These are phyloP conservation scores for Suillus variegatus DNA, from an alignment of 768 basidiomycete genomes.

Conservation along the genomic window DNA sequence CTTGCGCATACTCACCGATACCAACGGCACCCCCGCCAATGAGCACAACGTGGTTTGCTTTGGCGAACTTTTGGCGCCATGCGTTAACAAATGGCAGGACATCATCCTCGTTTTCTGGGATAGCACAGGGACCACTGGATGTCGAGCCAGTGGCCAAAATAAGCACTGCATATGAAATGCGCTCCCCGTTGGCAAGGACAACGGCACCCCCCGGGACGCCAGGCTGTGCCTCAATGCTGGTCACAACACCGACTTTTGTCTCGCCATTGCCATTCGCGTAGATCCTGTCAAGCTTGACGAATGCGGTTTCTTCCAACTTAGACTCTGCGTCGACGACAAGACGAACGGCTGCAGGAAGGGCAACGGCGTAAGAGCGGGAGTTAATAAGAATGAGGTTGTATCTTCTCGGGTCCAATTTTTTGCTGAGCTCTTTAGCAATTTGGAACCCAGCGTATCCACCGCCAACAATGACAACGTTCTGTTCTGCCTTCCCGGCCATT, in stretches of 20 bases:
- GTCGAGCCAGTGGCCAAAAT: slow-evolving; percentile 59
- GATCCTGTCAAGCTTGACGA: slow-evolving; percentile 54
- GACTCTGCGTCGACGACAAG: slow-evolving; percentile 41
- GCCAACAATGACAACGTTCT: slow-evolving; percentile 57
- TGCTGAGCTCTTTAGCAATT: slow-evolving; percentile 48
- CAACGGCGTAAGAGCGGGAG: slow-evolving; percentile 48
- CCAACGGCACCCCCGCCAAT: slow-evolving; percentile 62
- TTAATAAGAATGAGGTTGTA: slow-evolving; percentile 59
- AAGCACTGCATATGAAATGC: slow-evolving; percentile 53
- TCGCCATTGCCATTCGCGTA: slow-evolving; percentile 49
- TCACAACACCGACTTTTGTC: slow-evolving; percentile 35
- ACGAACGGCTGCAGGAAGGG: slow-evolving; percentile 54
- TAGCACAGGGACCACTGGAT: slow-evolving; percentile 51
- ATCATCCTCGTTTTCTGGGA: slow-evolving; percentile 39
- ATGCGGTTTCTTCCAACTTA: slow-evolving; percentile 42
- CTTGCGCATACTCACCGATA: slow-evolving; percentile 36
- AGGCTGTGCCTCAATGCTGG: slow-evolving; percentile 38
- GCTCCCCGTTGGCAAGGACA: slow-evolving; percentile 49
- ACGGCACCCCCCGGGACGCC: slow-evolving; percentile 46
- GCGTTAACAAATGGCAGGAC: slow-evolving; percentile 30
- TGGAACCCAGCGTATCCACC: slow-evolving; percentile 49
- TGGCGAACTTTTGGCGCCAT: slow-evolving; percentile 35
- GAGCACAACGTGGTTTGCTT: slow-evolving; percentile 45
- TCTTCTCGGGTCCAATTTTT: slow-evolving; percentile 46
- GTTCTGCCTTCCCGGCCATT: slow-evolving; percentile 19